Conservation (phyloP, 176 grass and related monocot species). For the Aegilops longissima region DNA sequence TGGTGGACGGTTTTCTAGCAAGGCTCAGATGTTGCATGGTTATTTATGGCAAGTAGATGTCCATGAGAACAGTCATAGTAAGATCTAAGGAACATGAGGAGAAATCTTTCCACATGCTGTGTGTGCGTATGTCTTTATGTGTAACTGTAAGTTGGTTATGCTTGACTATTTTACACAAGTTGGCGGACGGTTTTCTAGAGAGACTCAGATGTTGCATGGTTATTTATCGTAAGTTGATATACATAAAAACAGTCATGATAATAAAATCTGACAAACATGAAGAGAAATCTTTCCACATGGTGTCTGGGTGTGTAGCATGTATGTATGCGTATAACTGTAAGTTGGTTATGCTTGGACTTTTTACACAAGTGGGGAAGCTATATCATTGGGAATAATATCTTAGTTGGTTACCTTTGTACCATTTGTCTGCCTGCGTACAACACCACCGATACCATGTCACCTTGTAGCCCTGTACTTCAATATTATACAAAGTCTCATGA, state of each 20-base stretch:
- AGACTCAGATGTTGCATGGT: background rate
- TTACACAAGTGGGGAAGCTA: constrained; percentile 5
- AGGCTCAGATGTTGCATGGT: background rate
- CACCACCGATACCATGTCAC: constrained; percentile 1
- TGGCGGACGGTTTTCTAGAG: background rate
- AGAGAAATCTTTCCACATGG: constrained; percentile 13
- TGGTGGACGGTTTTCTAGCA: too few relatives aligned
- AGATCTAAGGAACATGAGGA: background rate
- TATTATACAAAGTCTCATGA: constrained; percentile 17
- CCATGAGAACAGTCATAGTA: background rate
- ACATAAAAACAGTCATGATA: background rate
- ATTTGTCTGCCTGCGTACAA: constrained; percentile 30
- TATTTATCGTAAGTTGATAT: background rate
- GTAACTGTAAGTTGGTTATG: constrained; percentile 26
- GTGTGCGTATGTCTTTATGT: background rate
- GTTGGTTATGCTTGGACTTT: constrained; percentile 3
- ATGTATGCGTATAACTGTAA: constrained; percentile 24
- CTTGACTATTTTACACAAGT: background rate
- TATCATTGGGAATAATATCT: constrained; percentile 35
- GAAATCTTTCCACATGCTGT: constrained; percentile 13
- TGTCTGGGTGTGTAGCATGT: background rate
- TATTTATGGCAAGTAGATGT: constrained; percentile 14
- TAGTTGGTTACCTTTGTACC: constrained; percentile 23
- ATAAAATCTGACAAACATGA: background rate
- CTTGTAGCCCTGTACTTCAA: background rate